These are phyloP conservation scores for Hemisphaericaspora lyxosophila DNA, from an alignment of 1,139 yeast genomes.

Conservation along the genomic window DNA sequence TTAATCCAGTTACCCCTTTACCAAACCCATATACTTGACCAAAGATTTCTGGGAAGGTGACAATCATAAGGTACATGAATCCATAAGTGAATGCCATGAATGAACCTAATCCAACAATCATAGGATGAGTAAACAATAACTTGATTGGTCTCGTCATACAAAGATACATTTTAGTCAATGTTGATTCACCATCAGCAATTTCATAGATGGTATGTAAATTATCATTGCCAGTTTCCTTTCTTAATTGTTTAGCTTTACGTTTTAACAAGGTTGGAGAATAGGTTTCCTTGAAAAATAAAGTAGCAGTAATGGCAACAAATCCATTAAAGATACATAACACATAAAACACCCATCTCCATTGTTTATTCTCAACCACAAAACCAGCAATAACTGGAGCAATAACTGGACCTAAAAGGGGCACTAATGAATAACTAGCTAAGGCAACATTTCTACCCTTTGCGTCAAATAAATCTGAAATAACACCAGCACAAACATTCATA, in stretches of 20 bases:
- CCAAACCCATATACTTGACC: slow-evolving; percentile 34
- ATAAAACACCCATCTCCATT: slow-evolving; percentile 49
- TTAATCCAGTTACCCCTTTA: slow-evolving; percentile 37
- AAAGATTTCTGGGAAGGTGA: slow-evolving; percentile 43
- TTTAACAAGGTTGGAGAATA: slow-evolving; percentile 40
- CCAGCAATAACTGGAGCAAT: slow-evolving; percentile 62
- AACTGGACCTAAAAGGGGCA: slow-evolving; percentile 59
- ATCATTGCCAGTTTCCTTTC: slow-evolving; percentile 37
- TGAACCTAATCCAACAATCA: slow-evolving; percentile 46
- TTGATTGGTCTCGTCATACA: slow-evolving; percentile 42
- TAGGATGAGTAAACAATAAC: slow-evolving; percentile 44
- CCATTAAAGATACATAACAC: slow-evolving; percentile 45
- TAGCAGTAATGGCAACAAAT: slow-evolving; percentile 34
- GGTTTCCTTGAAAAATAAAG: slow-evolving; percentile 39
- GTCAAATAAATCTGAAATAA: slow-evolving; percentile 37
- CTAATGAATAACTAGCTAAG: slow-evolving; percentile 43
- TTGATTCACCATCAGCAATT: slow-evolving; percentile 37
- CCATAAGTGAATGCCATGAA: slow-evolving; percentile 50
- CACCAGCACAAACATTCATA: slow-evolving; percentile 47
- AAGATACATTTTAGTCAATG: slow-evolving; percentile 22
- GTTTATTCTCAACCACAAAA: slow-evolving; percentile 46
- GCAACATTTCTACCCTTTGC: slow-evolving; percentile 40
- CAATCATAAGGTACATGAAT: slow-evolving; percentile 48
- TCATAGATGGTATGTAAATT: slow-evolving; percentile 46
- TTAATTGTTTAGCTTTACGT: slow-evolving; percentile 30